Conservation (phyloP, 139 green algal species). For the Chlamydomonas applanata region DNA sequence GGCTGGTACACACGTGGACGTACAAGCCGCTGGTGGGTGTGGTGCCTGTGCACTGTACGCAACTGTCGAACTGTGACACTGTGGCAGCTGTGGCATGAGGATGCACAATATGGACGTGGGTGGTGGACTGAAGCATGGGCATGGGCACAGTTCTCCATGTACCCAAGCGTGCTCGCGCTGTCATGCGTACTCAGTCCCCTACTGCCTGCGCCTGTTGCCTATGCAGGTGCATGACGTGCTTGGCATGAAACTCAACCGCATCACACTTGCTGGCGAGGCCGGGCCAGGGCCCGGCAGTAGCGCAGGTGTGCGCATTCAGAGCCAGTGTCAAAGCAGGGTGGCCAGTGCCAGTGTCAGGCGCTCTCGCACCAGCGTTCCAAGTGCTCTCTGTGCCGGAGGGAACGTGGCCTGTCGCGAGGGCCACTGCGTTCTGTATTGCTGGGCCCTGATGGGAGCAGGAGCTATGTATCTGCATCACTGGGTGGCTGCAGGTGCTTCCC, state of each 20-base stretch:
- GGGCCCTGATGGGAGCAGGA: too few relatives aligned
- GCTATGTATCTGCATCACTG: too few relatives aligned
- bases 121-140: too few relatives aligned
- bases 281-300: conserved; percentile 15
- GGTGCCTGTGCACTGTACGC: not conserved
- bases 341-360: not conserved
- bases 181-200: too few relatives aligned
- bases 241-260: conserved; percentile 86
- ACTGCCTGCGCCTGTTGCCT: not conserved
- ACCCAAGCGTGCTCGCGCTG: too few relatives aligned
- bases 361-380: too few relatives aligned
- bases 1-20: conserved; percentile 91
- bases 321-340: not conserved
- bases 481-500: not conserved
- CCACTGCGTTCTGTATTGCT: too few relatives aligned
- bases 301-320: conserved; percentile 6
- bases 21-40: conserved; percentile 95
- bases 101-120: not conserved
- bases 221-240: conserved; percentile 82
- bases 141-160: too few relatives aligned
- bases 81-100: too few relatives aligned
- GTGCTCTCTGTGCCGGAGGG: too few relatives aligned
- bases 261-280: conserved; percentile 53
- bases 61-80: not conserved
- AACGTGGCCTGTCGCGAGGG: too few relatives aligned